Evolutionary conservation across 257 asterid genomes (phyloP).

Genomic region (Thymus quinquecostatus): DNA sequence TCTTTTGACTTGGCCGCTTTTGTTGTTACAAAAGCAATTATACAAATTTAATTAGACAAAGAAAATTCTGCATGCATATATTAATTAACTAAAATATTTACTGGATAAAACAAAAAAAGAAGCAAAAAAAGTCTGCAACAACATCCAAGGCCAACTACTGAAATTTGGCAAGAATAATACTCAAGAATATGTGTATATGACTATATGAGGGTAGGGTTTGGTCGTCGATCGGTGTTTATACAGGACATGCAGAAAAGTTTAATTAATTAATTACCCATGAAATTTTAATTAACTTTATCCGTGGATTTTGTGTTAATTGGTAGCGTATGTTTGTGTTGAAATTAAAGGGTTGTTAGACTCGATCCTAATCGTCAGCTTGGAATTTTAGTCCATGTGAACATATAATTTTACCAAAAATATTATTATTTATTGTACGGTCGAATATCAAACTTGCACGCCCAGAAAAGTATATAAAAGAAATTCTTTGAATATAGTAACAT

Average conservation of each 20-base stretch:
- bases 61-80: slow-evolving; percentile 20
- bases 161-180: not conserved
- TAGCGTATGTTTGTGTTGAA: too few species aligned
- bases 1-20: slow-evolving; percentile 35
- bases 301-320: too few species aligned
- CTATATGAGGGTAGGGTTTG: not conserved
- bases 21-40: slow-evolving; percentile 18
- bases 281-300: too few species aligned
- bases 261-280: too few species aligned
- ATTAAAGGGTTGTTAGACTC: not conserved
- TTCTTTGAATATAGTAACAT: too few species aligned
- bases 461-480: too few species aligned
- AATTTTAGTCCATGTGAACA: not conserved
- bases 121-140: slow-evolving; percentile 15
- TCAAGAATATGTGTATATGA: not conserved
- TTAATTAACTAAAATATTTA: not conserved
- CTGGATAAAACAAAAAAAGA: not conserved
- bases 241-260: too few species aligned
- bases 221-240: too few species aligned
- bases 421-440: not conserved
- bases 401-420: not conserved
- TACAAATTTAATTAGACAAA: not conserved
- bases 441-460: not conserved
- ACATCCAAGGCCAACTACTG: slow-evolving; percentile 13
- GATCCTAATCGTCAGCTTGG: not conserved